phyloP scores from a whole-genome alignment of 2,329 filamentous ascomycete genomes.

The Alternaria gansuensis region DNA sequence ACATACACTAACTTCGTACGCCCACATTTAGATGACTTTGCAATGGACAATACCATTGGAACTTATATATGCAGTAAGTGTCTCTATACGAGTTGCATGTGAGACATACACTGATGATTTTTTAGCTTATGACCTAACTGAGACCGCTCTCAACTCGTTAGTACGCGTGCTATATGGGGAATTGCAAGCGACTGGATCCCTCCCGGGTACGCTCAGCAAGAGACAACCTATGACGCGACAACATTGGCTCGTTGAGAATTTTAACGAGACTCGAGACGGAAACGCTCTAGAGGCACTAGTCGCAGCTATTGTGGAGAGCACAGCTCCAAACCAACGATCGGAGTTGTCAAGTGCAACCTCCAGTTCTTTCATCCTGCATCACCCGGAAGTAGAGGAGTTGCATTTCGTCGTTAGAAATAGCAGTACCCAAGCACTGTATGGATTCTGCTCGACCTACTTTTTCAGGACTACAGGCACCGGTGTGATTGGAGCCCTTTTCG shows the following conservation, averaged over 20 bases:
- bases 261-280: conserved; percentile 79
- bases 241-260: conserved; percentile 93
- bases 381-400: conserved; percentile 75
- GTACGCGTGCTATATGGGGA: conserved; percentile 87
- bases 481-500: conserved; percentile 85
- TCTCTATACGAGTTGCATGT: too few species aligned
- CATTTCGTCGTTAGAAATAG: conserved; percentile 95
- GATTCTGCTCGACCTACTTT: conserved; percentile 90
- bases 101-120: too few species aligned
- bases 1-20: neutral
- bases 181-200: conserved; percentile 62
- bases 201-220: conserved; percentile 80
- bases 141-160: conserved; percentile 84
- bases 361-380: conserved; percentile 77
- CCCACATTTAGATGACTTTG: neutral
- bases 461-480: conserved; percentile 74
- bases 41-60: too few species aligned
- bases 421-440: conserved; percentile 88
- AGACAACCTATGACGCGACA: conserved; percentile 88
- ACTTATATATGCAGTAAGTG: too few species aligned
- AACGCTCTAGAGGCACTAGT: conserved; percentile 79
- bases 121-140: conserved; percentile 85
- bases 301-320: conserved; percentile 71
- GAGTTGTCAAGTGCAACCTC: conserved; percentile 75
- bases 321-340: conserved; percentile 71